Conservation (phyloP, 2,329 filamentous ascomycete species). For the Fusarium piperis region DNA sequence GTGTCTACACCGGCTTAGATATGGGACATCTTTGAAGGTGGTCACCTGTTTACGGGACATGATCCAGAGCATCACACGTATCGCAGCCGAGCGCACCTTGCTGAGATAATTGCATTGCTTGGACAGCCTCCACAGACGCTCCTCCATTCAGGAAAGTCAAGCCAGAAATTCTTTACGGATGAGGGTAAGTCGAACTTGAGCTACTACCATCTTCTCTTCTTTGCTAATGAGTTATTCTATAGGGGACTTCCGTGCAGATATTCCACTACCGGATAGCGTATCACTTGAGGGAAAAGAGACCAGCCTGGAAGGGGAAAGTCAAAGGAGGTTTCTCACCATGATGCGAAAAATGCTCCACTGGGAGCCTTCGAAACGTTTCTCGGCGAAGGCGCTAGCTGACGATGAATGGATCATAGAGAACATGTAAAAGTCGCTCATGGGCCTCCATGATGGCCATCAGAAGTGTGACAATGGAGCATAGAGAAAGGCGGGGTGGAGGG, state of each 20-base stretch:
- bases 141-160: conserved; percentile 45
- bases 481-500: too few relatives aligned
- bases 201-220: conserved; percentile 6
- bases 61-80: conserved; percentile 53
- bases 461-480: too few relatives aligned
- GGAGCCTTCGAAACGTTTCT: conserved; percentile 44
- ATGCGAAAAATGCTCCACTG: conserved; percentile 52
- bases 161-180: conserved; percentile 51
- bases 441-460: too few relatives aligned
- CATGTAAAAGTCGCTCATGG: conserved; percentile 2
- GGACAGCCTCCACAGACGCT: conserved; percentile 53
- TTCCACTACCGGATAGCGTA: conserved; percentile 31
- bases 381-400: conserved; percentile 43
- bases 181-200: conserved; percentile 40
- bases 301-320: conserved; percentile 45
- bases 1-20: conserved; percentile 45
- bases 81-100: conserved; percentile 56
- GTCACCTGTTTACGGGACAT: conserved; percentile 53
- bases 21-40: conserved; percentile 60
- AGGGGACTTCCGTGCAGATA: conserved; percentile 42
- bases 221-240: not conserved
- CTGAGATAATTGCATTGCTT: conserved; percentile 58
- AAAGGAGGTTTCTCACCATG: conserved; percentile 46
- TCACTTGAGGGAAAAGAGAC: conserved; percentile 51
- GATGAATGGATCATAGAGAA: conserved; percentile 44